Conservation (phyloP, 768 basidiomycete genomes). For the Ramaria sp. region DNA sequence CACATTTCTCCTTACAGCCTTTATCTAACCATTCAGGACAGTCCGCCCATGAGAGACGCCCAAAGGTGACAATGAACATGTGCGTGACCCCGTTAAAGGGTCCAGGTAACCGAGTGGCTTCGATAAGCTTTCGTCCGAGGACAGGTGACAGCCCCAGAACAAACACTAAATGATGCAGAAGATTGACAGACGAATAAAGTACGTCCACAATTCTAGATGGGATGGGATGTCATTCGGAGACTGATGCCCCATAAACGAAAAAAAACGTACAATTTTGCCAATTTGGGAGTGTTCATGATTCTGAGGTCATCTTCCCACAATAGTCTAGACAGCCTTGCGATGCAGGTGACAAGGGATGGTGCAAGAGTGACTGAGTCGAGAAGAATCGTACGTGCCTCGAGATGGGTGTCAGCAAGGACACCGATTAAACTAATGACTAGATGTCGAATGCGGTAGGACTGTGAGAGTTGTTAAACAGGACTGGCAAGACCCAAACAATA, state of each 20-base stretch:
- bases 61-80: constrained; percentile 66
- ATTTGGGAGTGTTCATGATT: constrained; percentile 26
- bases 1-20: constrained; percentile 29
- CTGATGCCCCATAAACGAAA: constrained; percentile 10
- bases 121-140: constrained; percentile 47
- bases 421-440: constrained; percentile 30
- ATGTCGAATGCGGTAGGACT: neutral
- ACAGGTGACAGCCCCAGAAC: constrained; percentile 34
- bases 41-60: constrained; percentile 61
- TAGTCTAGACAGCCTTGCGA: constrained; percentile 38
- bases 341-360: constrained; percentile 50
- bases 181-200: constrained; percentile 40
- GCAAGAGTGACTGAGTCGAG: constrained; percentile 44
- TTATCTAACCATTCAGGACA: constrained; percentile 47
- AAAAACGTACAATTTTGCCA: constrained; percentile 20
- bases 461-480: neutral
- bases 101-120: constrained; percentile 31
- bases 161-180: constrained; percentile 57
- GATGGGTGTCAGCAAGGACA: constrained; percentile 27
- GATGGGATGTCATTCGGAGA: neutral
- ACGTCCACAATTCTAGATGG: constrained; percentile 41
- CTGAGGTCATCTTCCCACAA: constrained; percentile 58
- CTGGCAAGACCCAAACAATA: neutral
- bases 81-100: constrained; percentile 54
- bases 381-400: constrained; percentile 27